Evolutionary conservation across 2,329 filamentous ascomycete genomes (phyloP).

Genomic region (Atkinsonella texensis): DNA sequence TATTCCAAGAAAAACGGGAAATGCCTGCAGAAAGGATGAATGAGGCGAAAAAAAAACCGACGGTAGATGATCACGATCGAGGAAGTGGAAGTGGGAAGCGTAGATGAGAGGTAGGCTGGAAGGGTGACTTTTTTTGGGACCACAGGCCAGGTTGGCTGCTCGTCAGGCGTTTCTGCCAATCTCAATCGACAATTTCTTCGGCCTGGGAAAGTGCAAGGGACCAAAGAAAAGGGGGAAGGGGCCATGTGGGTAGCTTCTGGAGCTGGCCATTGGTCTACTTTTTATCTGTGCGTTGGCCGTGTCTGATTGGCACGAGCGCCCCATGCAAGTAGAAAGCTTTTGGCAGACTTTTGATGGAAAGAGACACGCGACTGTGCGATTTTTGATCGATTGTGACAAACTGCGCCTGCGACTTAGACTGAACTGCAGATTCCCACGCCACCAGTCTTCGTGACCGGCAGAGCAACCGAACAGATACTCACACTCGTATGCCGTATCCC

Average conservation of each 20-base stretch:
- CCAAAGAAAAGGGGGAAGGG: slow-evolving; percentile 33
- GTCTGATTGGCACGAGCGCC: slow-evolving; percentile 17
- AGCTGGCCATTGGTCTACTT: slow-evolving; percentile 18
- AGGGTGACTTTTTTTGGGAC: slow-evolving; percentile 27
- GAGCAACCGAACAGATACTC: no score
- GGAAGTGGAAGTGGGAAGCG: slow-evolving; percentile 2
- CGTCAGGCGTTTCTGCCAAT: slow-evolving; percentile 21
- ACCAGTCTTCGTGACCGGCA: no score
- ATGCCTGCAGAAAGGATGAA: slow-evolving; percentile 9
- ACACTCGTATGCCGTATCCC: no score
- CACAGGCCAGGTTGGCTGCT: slow-evolving; percentile 11
- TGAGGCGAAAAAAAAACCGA: slow-evolving; percentile 11
- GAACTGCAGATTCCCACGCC: neutral
- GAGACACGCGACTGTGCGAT: slow-evolving; percentile 5
- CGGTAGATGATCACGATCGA: slow-evolving; percentile 6
- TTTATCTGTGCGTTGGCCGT: slow-evolving; percentile 15
- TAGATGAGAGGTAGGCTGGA: slow-evolving; percentile 8
- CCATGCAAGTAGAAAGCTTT: slow-evolving; percentile 14
- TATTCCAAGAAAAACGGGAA: slow-evolving; percentile 25
- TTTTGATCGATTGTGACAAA: slow-evolving; percentile 10
- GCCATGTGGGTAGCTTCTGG: slow-evolving; percentile 13
- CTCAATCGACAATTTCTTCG: slow-evolving; percentile 38
- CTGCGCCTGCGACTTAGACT: neutral
- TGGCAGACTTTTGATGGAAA: slow-evolving; percentile 18
- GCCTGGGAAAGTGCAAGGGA: slow-evolving; percentile 25